Evolutionary conservation across 2,329 filamentous ascomycete genomes (phyloP).

Genomic region (Trichophyton mentagrophytes): DNA sequence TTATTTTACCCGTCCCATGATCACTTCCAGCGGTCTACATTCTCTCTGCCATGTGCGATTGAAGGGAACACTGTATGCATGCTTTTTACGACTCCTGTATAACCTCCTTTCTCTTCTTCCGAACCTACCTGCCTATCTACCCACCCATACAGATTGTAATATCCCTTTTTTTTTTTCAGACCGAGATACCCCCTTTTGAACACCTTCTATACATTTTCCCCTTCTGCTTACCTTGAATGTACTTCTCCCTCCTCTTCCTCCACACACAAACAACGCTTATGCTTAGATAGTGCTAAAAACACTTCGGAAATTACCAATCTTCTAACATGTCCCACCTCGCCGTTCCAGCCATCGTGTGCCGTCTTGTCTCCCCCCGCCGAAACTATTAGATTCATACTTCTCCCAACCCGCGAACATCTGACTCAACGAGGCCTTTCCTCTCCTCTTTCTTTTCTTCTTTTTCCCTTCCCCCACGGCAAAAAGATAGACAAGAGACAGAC

Average conservation of each 20-base stretch:
- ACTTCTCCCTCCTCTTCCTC: background rate
- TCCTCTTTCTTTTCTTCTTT: background rate
- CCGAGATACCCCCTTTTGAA: conserved; percentile 2
- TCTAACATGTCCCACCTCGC: background rate
- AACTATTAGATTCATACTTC: background rate
- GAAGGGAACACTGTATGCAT: background rate
- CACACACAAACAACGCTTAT: too few species aligned
- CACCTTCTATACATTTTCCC: background rate
- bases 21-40: background rate
- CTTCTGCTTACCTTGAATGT: background rate
- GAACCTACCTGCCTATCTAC: background rate
- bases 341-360: background rate
- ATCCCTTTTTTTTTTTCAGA: background rate
- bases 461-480: background rate
- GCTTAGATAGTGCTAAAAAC: conserved; percentile 1
- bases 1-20: background rate
- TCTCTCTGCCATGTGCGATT: background rate
- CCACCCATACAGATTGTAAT: background rate
- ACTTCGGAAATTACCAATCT: background rate
- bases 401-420: background rate
- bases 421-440: background rate
- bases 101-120: background rate
- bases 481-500: too few species aligned
- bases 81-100: background rate
- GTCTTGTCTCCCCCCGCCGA: background rate